These are phyloP conservation scores for Litsea cubeba DNA, from an alignment of 164 flowering plant species.

Conservation along the genomic window DNA sequence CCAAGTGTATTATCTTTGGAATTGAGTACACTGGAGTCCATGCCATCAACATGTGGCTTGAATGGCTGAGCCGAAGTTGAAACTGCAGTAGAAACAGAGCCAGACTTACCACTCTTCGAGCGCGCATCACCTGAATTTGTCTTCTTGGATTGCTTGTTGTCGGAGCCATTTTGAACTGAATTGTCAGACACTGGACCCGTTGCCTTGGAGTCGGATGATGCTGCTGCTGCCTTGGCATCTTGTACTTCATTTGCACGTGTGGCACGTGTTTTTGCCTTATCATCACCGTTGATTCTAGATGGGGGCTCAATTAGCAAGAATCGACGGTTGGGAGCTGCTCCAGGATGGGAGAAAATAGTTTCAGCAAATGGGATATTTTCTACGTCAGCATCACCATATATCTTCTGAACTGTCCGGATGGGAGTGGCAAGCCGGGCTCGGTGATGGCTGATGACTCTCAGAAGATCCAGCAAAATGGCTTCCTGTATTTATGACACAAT, in stretches of 20 bases:
- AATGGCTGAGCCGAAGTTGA: background rate
- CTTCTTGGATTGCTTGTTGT: conserved; percentile 29
- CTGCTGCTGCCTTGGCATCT: conserved; percentile 11
- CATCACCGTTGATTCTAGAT: conserved; percentile 39
- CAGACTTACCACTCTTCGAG: conserved; percentile 6
- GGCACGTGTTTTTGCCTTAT: conserved; percentile 38
- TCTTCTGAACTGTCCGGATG: conserved; percentile 84
- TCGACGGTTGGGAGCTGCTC: conserved; percentile 48
- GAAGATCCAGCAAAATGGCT: conserved; percentile 83
- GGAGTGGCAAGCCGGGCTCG: conserved; percentile 95
- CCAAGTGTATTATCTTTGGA: conserved; percentile 3
- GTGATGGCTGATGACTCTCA: conserved; percentile 94
- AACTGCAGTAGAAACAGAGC: background rate
- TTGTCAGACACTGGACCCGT: conserved; percentile 11
- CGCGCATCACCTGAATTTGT: conserved; percentile 10
- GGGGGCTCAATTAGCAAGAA: conserved; percentile 63
- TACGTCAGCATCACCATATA: conserved; percentile 61
- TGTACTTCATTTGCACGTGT: conserved; percentile 40
- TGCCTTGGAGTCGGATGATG: background rate
- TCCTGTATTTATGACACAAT: conserved; percentile 50
- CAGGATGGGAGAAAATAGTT: conserved; percentile 31
- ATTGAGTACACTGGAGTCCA: conserved; percentile 7
- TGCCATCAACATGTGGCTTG: conserved; percentile 5
- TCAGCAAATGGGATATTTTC: conserved; percentile 62
- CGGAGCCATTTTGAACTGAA: conserved; percentile 13